Base-by-base conservation (phyloP, 1,284 basidiomycete genomes). In the Rugosomyces carneus region DNA sequence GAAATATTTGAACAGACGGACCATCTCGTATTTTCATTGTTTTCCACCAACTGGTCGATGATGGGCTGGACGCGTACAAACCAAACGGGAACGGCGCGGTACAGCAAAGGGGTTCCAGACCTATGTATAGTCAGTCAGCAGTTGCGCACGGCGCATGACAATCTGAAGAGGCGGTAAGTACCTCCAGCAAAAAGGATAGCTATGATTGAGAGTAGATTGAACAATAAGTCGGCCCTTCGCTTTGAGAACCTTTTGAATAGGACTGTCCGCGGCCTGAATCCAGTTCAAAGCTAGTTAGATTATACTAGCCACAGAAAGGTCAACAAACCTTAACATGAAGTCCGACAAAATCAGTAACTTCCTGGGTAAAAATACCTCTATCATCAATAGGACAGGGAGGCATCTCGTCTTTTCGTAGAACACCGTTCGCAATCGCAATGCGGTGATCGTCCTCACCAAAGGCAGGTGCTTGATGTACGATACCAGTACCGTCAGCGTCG, bases 381-480 rank as follows among this genome's bases (percentile, higher is more conserved):
- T 98, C 95, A 58, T 99, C 90, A 47, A 99, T 78, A 27, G 96
- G 96, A 65, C 93, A 97, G 1, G 96, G 96, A 0, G 96, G 94
- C 75, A 92, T 83, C 64, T 95, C 93, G 46, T 97, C 94, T 1
- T 81, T 72, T 21, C 74, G 72, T 26, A 98, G 69, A 49, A 98
- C 78, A 20, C 86, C 89, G 61, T 96, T 77, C 1, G 81, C 83
- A 50, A 97, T 77, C 23, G 89, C 84, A 57, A 99, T 81, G 50
- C 95, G 89, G 68, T 98, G 91, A 79, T 99, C 96, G 59, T 99
- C 96, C 61, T 98, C 96, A 75, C 96, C 96, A 60, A 97, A 99
- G 0, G 90, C 94, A 1, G 96, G 96, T 1, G 96, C 93, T 70
- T 99, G 96, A 65, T 99, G 96, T 40, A 99, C 96, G 59, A 99